A percentile compares a stretch with the other conserved stretches of the same genome.
Conservation (phyloP, 148 eudicot genomes). For the Linanthus parryae region DNA sequence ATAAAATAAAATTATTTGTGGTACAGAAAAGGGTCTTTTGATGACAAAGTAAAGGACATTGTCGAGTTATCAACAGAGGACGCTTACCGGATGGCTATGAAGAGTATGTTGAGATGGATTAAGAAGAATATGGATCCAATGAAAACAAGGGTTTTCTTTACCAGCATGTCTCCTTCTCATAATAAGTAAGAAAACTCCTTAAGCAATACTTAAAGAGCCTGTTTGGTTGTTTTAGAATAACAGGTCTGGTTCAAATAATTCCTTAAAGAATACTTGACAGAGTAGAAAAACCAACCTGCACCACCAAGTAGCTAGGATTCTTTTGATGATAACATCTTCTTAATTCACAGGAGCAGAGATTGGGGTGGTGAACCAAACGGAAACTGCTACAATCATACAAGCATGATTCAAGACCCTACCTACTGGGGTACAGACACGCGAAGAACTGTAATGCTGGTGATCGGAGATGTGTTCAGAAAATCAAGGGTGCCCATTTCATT, state of each 20-base stretch:
- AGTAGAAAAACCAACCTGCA: too few relatives aligned
- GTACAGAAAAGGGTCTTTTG: slow-evolving; percentile 75
- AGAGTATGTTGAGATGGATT: slow-evolving; percentile 89
- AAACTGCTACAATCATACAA: slow-evolving; percentile 82
- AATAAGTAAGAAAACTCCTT: slow-evolving; percentile 43
- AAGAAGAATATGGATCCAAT: slow-evolving; percentile 69
- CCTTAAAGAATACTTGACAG: too few relatives aligned
- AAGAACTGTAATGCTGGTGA: slow-evolving; percentile 68
- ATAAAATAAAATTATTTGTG: not conserved
- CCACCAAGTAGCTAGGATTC: too few relatives aligned
- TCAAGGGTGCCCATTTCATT: slow-evolving; percentile 60
- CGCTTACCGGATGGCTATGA: slow-evolving; percentile 82
- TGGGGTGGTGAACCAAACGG: slow-evolving; percentile 76
- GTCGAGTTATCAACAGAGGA: slow-evolving; percentile 66
- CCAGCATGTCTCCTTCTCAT: slow-evolving; percentile 97
- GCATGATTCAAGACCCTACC: slow-evolving; percentile 50
- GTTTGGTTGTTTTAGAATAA: too few relatives aligned
- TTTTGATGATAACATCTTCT: too few relatives aligned
- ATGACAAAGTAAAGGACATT: slow-evolving; percentile 56
- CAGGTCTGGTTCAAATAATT: too few relatives aligned
- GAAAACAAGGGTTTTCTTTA: slow-evolving; percentile 79
- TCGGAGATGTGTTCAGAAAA: slow-evolving; percentile 55
- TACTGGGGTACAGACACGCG: slow-evolving; percentile 80
- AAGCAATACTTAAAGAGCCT: not conserved
- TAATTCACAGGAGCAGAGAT: slow-evolving; percentile 56